Evolutionary conservation across 257 asterid genomes (phyloP).

Genomic region (Mentha longifolia): DNA sequence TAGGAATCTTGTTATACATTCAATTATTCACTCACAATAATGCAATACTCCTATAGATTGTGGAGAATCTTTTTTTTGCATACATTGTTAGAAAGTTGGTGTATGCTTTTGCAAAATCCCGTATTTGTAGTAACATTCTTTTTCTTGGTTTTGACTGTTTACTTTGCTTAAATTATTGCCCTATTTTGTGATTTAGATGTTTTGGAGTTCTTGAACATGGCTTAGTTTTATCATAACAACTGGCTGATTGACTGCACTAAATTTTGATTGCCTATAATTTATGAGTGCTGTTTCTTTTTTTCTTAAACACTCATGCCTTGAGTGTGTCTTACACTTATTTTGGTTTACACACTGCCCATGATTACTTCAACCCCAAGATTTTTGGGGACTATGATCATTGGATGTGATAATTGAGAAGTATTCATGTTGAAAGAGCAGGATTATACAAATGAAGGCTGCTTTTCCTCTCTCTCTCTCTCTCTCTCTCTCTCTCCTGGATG

Average conservation of each 20-base stretch:
- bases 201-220: background rate
- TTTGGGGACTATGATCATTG: background rate
- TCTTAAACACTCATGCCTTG: background rate
- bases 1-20: conserved; percentile 35
- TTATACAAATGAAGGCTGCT: background rate
- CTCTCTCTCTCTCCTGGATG: background rate
- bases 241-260: conserved; percentile 20
- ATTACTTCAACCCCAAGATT: background rate
- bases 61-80: conserved; percentile 37
- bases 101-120: conserved; percentile 32
- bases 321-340: background rate
- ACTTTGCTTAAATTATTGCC: conserved; percentile 10
- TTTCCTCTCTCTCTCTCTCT: conserved; percentile 13
- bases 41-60: conserved; percentile 21
- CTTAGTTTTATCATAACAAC: conserved; percentile 19
- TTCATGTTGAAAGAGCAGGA: background rate
- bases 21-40: conserved; percentile 43
- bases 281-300: background rate
- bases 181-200: background rate
- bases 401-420: background rate
- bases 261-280: background rate
- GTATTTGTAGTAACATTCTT: background rate
- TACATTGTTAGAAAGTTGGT: conserved; percentile 28
- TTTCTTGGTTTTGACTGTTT: background rate
- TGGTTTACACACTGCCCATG: background rate